Percentiles rank a stretch among this genome's conserved stretches.
phyloP scores from a whole-genome alignment of 2,329 filamentous ascomycete genomes.

The Cryphonectria nitschkei region DNA sequence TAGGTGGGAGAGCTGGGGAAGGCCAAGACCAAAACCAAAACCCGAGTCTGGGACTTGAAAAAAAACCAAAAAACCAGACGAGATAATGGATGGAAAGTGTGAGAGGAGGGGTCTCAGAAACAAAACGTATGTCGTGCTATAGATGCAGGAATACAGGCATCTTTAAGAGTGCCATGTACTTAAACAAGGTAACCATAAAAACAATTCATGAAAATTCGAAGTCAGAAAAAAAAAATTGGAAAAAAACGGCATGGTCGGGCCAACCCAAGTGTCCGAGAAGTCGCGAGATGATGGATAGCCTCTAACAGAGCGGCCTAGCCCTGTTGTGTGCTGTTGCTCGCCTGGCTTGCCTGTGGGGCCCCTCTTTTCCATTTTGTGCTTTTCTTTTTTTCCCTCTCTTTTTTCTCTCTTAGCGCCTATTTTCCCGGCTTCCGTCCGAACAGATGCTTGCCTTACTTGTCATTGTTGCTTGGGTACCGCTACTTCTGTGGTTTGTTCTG shows the following conservation, averaged over 20 bases:
- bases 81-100: neutral
- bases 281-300: constrained; percentile 22
- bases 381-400: too few relatives aligned
- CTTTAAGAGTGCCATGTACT: neutral
- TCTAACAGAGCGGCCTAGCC: neutral
- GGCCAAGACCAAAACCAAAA: neutral
- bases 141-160: neutral
- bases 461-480: constrained; percentile 2
- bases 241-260: constrained; percentile 18
- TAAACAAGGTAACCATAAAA: neutral
- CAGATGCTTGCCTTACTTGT: neutral
- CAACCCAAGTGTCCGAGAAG: constrained; percentile 26
- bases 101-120: neutral
- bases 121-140: neutral
- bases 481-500: neutral
- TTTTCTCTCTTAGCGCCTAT: neutral
- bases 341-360: neutral
- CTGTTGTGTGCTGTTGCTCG: neutral
- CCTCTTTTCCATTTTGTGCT: neutral
- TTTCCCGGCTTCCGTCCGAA: constrained; percentile 8
- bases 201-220: neutral
- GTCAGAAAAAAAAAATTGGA: neutral
- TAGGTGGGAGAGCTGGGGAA: neutral
- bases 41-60: neutral
- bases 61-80: too few relatives aligned